Base-by-base conservation (phyloP, 1,284 basidiomycete species). In the Stereum hirsutum region DNA sequence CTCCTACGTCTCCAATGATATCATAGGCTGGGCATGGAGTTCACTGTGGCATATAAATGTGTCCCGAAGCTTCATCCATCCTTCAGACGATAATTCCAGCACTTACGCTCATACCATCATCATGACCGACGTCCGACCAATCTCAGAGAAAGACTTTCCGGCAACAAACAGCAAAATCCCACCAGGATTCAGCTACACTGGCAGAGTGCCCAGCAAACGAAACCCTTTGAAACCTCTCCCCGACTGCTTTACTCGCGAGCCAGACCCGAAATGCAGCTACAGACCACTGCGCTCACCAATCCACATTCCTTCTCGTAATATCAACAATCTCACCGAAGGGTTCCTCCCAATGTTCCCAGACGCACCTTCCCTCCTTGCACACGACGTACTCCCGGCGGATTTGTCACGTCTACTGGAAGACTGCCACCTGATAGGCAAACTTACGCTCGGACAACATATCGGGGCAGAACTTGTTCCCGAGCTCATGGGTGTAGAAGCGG, bases 361-460 rank as follows among this genome's bases (percentile, higher is more conserved):
- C 14, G 32, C 41, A 5, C 32, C 10, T 15, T 25, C 26, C 41
- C 41, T 42, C 11, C 15, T 34, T 12, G 41, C 32, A n/a, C 41
- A 42, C 41, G 41, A 42, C 25, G 41, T 42, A 14, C 41, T 19
- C 31, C 41, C 41, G n/a, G 41, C 15, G 15, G 41, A 42, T 21
- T 20, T 42, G 21, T 21, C 41, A 20, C 41, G 41, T 23, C 32
- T 42, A 23, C 41, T 42, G 5, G 41, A 42, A 26, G 41, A 42
- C 41, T 42, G 41, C 32, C 41, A 42, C 19, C 41, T 42, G 14
- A 14, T 42, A n/a, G 41, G 41, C 20, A 31, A 42, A 26, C 32
- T 42, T 19, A 19, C 17, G 5, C 21, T 19, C 21, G 25, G n/a
- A 10, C 14, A 42, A 12, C 17, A 42, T 20, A 31, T 34, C 41